These are phyloP conservation scores for Fusarium decemcellulare DNA, from an alignment of 2,329 filamentous ascomycete species.

Conservation along the genomic window DNA sequence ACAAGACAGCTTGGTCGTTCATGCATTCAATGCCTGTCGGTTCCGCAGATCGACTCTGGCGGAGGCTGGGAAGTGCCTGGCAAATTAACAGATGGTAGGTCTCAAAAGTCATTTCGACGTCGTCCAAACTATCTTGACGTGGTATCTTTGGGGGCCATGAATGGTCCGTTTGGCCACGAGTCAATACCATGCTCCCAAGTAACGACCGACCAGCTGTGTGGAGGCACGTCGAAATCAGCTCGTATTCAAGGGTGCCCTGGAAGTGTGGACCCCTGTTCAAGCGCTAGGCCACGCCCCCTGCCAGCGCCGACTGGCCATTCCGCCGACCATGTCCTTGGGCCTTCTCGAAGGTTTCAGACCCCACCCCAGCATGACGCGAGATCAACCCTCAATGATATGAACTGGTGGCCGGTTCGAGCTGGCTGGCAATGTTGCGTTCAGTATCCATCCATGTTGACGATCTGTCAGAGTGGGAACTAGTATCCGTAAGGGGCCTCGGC, in stretches of 20 bases:
- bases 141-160: slow-evolving; percentile 28
- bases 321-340: slow-evolving; percentile 50
- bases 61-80: slow-evolving; percentile 26
- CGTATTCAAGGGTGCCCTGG: slow-evolving; percentile 35
- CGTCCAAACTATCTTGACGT: slow-evolving; percentile 20
- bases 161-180: slow-evolving; percentile 42
- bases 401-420: slow-evolving; percentile 38
- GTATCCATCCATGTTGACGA: slow-evolving; percentile 45
- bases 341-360: slow-evolving; percentile 50
- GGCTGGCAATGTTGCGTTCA: slow-evolving; percentile 31
- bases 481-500: slow-evolving; percentile 26
- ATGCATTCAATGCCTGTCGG: slow-evolving; percentile 40
- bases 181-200: slow-evolving; percentile 41
- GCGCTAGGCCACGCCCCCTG: slow-evolving; percentile 41
- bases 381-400: slow-evolving; percentile 46
- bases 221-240: slow-evolving; percentile 44
- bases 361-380: slow-evolving; percentile 45
- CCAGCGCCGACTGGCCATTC: slow-evolving; percentile 41
- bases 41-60: slow-evolving; percentile 36
- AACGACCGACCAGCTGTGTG: slow-evolving; percentile 37
- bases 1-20: slow-evolving; percentile 37
- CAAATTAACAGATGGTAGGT: slow-evolving; percentile 23
- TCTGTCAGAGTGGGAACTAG: slow-evolving; percentile 33
- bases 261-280: slow-evolving; percentile 24
- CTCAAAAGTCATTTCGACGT: slow-evolving; percentile 32